Percentiles rank a stretch among this genome's conserved stretches.
These are phyloP conservation scores for Lactarius psammicola DNA, from an alignment of 768 basidiomycete species.

Conservation along the genomic window DNA sequence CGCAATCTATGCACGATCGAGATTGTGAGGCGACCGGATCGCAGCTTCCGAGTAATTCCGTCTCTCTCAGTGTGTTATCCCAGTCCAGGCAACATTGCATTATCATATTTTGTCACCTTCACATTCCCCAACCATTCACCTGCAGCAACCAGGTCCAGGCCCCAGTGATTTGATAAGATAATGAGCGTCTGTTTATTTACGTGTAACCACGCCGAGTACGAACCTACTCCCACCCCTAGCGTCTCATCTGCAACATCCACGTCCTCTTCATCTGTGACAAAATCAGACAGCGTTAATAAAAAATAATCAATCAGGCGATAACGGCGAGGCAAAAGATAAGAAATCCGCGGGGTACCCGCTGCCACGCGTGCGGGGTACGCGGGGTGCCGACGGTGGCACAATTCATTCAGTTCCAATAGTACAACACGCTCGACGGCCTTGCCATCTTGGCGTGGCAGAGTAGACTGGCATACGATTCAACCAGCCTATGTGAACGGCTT, in stretches of 20 bases:
- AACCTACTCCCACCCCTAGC: slow-evolving; percentile 26
- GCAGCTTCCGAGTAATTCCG: slow-evolving; percentile 16
- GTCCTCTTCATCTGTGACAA: slow-evolving; percentile 23
- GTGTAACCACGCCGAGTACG: slow-evolving; percentile 14
- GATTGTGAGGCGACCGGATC: slow-evolving; percentile 14
- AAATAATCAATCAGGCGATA: slow-evolving; percentile 20
- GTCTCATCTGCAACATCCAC: slow-evolving; percentile 26
- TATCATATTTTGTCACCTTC: slow-evolving; percentile 15
- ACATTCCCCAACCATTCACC: slow-evolving; percentile 16
- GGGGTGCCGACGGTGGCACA: slow-evolving; percentile 17
- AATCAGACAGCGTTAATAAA: slow-evolving; percentile 9
- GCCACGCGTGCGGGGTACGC: slow-evolving; percentile 20
- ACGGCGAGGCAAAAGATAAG: not conserved
- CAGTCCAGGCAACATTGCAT: slow-evolving; percentile 8
- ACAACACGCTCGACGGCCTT: slow-evolving; percentile 22
- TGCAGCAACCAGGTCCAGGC: slow-evolving; percentile 12
- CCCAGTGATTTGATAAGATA: slow-evolving; percentile 27
- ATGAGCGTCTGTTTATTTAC: slow-evolving; percentile 24
- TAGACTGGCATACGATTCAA: not conserved
- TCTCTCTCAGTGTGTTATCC: not conserved
- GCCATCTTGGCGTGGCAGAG: slow-evolving; percentile 25
- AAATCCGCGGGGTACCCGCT: slow-evolving; percentile 23
- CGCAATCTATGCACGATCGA: slow-evolving; percentile 17
- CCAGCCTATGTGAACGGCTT: slow-evolving; percentile 5
- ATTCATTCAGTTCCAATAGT: not conserved